Conservation (phyloP, 2,329 filamentous ascomycete species). For the Fusarium virguliforme region DNA sequence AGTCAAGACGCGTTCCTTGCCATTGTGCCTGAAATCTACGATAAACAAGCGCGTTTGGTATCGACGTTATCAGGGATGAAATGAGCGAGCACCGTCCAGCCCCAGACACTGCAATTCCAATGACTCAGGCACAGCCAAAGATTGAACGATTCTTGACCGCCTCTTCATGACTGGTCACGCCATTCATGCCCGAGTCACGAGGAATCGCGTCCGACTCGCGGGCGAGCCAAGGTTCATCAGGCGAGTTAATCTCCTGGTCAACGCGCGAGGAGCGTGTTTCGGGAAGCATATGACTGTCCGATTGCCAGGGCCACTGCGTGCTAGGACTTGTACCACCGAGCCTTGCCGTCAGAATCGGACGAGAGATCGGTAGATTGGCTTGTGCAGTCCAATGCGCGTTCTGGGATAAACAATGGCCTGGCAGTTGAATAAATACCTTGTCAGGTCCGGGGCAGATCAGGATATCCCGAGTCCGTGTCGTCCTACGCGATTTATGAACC, state of each 20-base stretch:
- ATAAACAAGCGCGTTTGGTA: neutral
- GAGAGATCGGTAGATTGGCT: conserved; percentile 4
- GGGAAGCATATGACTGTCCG: conserved; percentile 15
- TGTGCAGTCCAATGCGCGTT: conserved; percentile 6
- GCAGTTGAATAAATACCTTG: neutral
- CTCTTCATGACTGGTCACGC: conserved; percentile 22
- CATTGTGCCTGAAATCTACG: neutral
- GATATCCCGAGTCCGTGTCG: neutral
- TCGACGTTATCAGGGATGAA: conserved; percentile 4
- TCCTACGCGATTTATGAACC: neutral
- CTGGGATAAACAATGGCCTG: conserved; percentile 10
- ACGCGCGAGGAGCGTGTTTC: conserved; percentile 38
- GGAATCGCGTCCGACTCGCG: conserved; percentile 41
- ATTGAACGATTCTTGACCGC: conserved; percentile 26
- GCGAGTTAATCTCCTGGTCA: neutral
- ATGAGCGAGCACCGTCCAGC: neutral
- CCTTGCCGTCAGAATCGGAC: conserved; percentile 26
- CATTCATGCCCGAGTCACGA: conserved; percentile 44
- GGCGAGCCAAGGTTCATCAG: conserved; percentile 22
- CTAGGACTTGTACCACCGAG: conserved; percentile 5
- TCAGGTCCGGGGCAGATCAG: neutral
- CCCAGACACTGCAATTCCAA: conserved; percentile 3
- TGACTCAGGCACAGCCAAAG: conserved; percentile 6
- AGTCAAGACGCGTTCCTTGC: neutral
- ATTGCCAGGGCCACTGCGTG: neutral